Evolutionary conservation across 164 flowering plant species (phyloP).

Genomic region (Macadamia integrifolia): DNA sequence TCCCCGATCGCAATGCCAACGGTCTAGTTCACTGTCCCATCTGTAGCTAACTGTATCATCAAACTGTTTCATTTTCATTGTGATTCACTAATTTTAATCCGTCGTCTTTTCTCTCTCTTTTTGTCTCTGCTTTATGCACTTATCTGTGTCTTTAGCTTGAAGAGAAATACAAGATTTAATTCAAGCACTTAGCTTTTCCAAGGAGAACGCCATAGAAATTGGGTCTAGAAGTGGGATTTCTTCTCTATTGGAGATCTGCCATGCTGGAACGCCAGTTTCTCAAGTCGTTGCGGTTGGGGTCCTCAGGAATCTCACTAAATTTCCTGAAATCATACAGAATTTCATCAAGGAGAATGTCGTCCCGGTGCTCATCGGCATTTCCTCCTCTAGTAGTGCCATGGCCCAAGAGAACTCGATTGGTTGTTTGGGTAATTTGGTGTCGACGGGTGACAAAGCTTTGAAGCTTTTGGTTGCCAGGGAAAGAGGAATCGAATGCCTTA

Average conservation of each 20-base stretch:
- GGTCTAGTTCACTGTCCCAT: too few relatives aligned
- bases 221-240: slow-evolving; percentile 77
- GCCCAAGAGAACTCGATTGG: slow-evolving; percentile 77
- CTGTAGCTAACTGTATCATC: too few relatives aligned
- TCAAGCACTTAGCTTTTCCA: slow-evolving; percentile 51
- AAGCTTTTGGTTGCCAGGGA: slow-evolving; percentile 58
- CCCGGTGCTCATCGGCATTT: slow-evolving; percentile 44
- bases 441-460: slow-evolving; percentile 38
- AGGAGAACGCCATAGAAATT: slow-evolving; percentile 80
- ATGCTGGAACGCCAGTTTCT: slow-evolving; percentile 66
- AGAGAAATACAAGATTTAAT: slow-evolving; percentile 4
- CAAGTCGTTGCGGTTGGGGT: slow-evolving; percentile 80
- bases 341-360: slow-evolving; percentile 69
- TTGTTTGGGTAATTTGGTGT: slow-evolving; percentile 60
- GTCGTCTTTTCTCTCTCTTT: too few relatives aligned
- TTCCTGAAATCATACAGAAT: slow-evolving; percentile 51
- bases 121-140: too few relatives aligned
- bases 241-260: slow-evolving; percentile 71
- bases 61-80: too few relatives aligned
- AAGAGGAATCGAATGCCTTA: slow-evolving; percentile 62
- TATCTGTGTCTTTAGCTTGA: too few relatives aligned
- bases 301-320: slow-evolving; percentile 58
- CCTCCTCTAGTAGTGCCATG: slow-evolving; percentile 48
- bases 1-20: too few relatives aligned
- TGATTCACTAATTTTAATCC: too few relatives aligned